Base-by-base conservation (phyloP, 192 early-diverging fungal species). In the Chytriomyces confervae region DNA sequence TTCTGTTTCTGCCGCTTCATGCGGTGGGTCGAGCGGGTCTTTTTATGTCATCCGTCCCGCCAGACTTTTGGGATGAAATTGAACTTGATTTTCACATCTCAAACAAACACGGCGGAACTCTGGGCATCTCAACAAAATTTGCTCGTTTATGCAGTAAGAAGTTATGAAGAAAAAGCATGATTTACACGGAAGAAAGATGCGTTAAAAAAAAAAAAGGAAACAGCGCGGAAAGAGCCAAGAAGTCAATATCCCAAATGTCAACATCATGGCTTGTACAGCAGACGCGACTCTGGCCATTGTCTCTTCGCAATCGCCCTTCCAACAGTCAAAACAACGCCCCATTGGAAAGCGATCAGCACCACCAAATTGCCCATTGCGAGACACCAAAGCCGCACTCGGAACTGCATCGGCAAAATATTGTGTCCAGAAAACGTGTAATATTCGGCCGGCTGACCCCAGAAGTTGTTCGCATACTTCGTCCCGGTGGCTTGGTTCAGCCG, bases 351-450 rank as follows among this genome's bases (percentile, higher is more conserved):
- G 0, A 83, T 46, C 0, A 82, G 64, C 23, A 73, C 80, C 7
- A 79, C 2, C 11, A 85, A 60, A 61, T 85, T 85, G n/a, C 50
- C 76, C 23, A 83, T 45, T 0, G 46, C 45, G 11, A 85, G 62
- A n/a, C 50, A 7, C 79, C 78, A 93, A 57, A 94, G 82, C 27
- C 83, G 76, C 83, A 85, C 89, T 24, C 93, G 81, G 82, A 91
- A 91, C 27, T 67, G 81, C 2, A 44, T 64, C 18, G 93, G 93
- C 69, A 95, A 74, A 9, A 95, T 88, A 64, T 94, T 95, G 84
- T 94, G 91, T 50, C 92, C 92, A 1, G 81, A 63, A 16, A 86
- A 83, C 20, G 84, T 84, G 77, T 93, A 91, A 76, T 91, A 95
- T 1, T 53, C 68, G 36, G 82, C 83, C 6, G 82, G 82, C 6